Conservation (phyloP, 2,329 filamentous ascomycete species). For the Thermoascus crustaceus region DNA sequence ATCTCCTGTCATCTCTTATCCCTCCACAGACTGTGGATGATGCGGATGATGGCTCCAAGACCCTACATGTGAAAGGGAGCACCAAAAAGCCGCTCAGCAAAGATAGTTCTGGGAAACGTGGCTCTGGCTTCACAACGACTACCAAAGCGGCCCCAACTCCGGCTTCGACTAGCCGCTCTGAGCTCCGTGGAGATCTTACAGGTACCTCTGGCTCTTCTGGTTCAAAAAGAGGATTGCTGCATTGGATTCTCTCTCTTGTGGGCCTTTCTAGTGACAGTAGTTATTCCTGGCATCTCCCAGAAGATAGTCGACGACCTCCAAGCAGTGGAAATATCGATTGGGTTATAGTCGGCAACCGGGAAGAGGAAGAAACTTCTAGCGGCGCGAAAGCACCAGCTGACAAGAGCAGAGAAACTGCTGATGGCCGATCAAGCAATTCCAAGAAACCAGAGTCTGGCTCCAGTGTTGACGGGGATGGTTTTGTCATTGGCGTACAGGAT, state of each 20-base stretch:
- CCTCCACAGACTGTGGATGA: slow-evolving; percentile 60
- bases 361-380: slow-evolving; percentile 38
- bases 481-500: slow-evolving; percentile 77
- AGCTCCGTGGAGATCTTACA: slow-evolving; percentile 11
- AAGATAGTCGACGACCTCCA: slow-evolving; percentile 57
- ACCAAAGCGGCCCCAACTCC: slow-evolving; percentile 19
- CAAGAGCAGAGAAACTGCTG: slow-evolving; percentile 19
- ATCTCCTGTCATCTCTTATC: slow-evolving; percentile 79
- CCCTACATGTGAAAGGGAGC: slow-evolving; percentile 42
- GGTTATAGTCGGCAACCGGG: slow-evolving; percentile 61
- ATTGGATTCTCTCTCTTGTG: slow-evolving; percentile 37
- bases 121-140: slow-evolving; percentile 16
- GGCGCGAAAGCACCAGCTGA: slow-evolving; percentile 13
- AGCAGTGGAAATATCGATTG: slow-evolving; percentile 68
- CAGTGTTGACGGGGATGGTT: slow-evolving; percentile 49
- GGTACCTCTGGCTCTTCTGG: slow-evolving; percentile 9
- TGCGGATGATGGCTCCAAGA: slow-evolving; percentile 51
- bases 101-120: slow-evolving; percentile 13
- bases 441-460: slow-evolving; percentile 17
- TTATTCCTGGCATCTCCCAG: slow-evolving; percentile 17
- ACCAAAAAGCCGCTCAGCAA: slow-evolving; percentile 17
- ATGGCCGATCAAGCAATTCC: slow-evolving; percentile 10
- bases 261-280: slow-evolving; percentile 29
- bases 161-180: slow-evolving; percentile 19
- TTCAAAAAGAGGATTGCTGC: slow-evolving; percentile 29